Evolutionary conservation across 2,329 filamentous ascomycete genomes (phyloP).

Genomic region (Fusarium luffae): DNA sequence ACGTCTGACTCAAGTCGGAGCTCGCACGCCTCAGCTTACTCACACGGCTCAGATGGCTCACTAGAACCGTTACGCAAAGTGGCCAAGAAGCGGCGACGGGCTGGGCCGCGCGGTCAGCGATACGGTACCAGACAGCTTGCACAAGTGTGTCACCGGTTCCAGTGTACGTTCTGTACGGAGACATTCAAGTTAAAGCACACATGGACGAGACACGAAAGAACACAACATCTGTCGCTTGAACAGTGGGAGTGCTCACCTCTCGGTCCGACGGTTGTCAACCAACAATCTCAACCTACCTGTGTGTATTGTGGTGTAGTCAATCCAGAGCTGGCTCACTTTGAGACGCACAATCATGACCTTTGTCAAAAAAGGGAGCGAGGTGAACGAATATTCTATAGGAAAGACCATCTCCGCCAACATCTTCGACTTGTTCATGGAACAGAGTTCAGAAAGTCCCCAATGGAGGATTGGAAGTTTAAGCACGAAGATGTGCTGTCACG

Average conservation of each 20-base stretch:
- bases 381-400: conserved; percentile 57
- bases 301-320: conserved; percentile 52
- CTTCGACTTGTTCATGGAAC: conserved; percentile 55
- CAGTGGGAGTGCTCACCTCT: conserved; percentile 58
- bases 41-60: neutral
- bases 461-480: conserved; percentile 53
- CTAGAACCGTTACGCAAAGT: neutral
- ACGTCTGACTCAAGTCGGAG: conserved; percentile 13
- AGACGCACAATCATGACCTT: conserved; percentile 53
- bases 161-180: conserved; percentile 61
- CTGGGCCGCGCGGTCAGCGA: neutral
- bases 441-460: conserved; percentile 58
- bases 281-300: conserved; percentile 50
- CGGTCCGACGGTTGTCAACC: conserved; percentile 53
- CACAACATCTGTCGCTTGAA: conserved; percentile 58
- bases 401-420: conserved; percentile 58
- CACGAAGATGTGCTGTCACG: conserved; percentile 52
- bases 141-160: conserved; percentile 29
- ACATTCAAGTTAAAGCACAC: conserved; percentile 58
- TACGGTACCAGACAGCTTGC: neutral
- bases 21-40: neutral
- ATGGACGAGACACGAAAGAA: conserved; percentile 63
- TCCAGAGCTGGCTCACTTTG: conserved; percentile 50
- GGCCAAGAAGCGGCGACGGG: conserved; percentile 3
- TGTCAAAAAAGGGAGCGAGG: conserved; percentile 55